Evolutionary conservation across 768 basidiomycete species (phyloP).

Genomic region (Rhodotorula toruloides): DNA sequence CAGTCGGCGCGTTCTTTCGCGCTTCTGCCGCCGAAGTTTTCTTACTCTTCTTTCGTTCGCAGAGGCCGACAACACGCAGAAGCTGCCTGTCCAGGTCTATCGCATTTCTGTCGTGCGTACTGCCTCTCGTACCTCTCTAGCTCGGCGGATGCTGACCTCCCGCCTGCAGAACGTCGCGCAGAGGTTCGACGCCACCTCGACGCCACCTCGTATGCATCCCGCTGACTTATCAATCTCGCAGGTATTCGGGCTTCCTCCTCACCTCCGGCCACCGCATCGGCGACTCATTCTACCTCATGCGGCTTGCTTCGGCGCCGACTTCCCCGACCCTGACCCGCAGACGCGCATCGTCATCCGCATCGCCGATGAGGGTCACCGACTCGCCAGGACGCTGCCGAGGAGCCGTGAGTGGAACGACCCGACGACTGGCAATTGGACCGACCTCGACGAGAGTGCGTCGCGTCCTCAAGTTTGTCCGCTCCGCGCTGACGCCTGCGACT

Average conservation of each 20-base stretch:
- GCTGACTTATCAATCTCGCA: too few species aligned
- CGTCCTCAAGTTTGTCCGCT: neutral
- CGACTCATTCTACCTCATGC: slow-evolving; percentile 15
- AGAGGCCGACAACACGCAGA: slow-evolving; percentile 41
- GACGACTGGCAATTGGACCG: neutral
- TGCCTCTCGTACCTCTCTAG: neutral
- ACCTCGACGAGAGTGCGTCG: slow-evolving; percentile 7
- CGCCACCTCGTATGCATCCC: too few species aligned
- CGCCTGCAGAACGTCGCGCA: slow-evolving; percentile 26
- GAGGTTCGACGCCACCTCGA: too few species aligned
- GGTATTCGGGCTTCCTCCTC: slow-evolving; percentile 39
- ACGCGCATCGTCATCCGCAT: slow-evolving; percentile 12
- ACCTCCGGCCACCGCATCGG: slow-evolving; percentile 35
- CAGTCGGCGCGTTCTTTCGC: neutral
- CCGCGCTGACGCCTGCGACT: neutral
- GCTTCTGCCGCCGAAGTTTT: neutral
- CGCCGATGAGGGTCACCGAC: neutral
- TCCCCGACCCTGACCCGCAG: slow-evolving; percentile 13
- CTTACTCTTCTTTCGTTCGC: slow-evolving; percentile 11
- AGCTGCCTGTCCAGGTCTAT: slow-evolving; percentile 24
- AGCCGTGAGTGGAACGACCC: slow-evolving; percentile 11
- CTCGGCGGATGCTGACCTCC: neutral
- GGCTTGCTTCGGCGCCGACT: neutral
- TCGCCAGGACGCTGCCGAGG: neutral
- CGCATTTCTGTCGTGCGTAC: slow-evolving; percentile 29